Evolutionary conservation across 441 rosid species (phyloP).

Genomic region (Corymbia citriodora): DNA sequence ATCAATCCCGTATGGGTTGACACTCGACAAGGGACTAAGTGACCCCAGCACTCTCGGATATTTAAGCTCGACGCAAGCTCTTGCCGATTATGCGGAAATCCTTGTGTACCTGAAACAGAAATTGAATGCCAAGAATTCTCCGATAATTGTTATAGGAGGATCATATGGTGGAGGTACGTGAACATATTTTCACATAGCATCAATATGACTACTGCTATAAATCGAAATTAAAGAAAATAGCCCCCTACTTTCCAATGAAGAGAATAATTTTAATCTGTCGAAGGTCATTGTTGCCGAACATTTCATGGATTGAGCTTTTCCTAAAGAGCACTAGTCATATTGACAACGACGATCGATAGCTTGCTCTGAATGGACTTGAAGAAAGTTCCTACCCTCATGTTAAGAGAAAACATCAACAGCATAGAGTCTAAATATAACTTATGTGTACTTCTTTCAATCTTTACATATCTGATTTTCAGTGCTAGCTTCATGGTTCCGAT

Average conservation of each 20-base stretch:
- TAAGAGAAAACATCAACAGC: background rate
- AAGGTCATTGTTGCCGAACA: background rate
- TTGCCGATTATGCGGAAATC: background rate
- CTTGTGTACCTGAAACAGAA: background rate
- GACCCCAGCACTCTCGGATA: constrained; percentile 47
- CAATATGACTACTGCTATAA: background rate
- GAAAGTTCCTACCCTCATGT: background rate
- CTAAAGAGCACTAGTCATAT: background rate
- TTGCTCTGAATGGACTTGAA: background rate
- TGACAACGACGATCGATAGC: background rate
- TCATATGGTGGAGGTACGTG: constrained; percentile 79
- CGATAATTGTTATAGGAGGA: constrained; percentile 66
- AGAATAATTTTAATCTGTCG: background rate
- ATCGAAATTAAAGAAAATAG: background rate
- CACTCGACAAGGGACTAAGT: constrained; percentile 22
- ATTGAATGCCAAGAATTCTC: background rate
- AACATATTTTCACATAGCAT: background rate
- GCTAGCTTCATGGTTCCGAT: constrained; percentile 60
- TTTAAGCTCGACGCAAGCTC: constrained; percentile 49
- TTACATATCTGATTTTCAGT: constrained; percentile 11
- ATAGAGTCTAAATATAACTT: background rate
- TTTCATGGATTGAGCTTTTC: background rate
- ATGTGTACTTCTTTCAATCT: background rate
- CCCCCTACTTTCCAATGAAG: background rate
- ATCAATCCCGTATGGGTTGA: constrained; percentile 47